A percentile compares a stretch with the other conserved stretches of the same genome.
Conservation (phyloP, 257 asterid genomes). For the Ehretia macrophylla region DNA sequence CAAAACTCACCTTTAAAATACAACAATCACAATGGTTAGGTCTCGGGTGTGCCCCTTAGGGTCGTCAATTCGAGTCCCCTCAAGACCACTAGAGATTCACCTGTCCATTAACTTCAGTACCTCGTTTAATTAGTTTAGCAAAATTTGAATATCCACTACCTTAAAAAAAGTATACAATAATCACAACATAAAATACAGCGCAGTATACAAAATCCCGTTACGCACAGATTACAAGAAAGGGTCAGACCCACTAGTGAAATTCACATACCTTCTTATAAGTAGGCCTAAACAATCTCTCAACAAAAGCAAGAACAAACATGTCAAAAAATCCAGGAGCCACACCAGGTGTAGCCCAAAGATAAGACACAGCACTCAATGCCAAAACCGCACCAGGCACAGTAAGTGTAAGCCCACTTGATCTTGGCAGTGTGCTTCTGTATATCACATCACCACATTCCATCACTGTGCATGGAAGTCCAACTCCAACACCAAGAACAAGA, state of each 20-base stretch:
- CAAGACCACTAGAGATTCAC: too few relatives aligned
- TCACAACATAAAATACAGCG: too few relatives aligned
- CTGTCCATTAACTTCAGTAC: too few relatives aligned
- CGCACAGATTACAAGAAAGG: too few relatives aligned
- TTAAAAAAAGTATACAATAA: too few relatives aligned
- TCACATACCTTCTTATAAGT: conserved; percentile 62
- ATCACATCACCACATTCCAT: conserved; percentile 97
- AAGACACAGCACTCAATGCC: conserved; percentile 80
- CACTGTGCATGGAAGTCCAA: conserved; percentile 94
- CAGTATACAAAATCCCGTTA: too few relatives aligned
- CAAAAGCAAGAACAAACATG: conserved; percentile 93
- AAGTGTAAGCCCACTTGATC: conserved; percentile 52
- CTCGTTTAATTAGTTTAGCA: too few relatives aligned
- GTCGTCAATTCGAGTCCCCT: too few relatives aligned
- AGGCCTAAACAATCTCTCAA: conserved; percentile 73
- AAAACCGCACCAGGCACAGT: conserved; percentile 87
- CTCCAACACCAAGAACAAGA: conserved; percentile 86
- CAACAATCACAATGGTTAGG: not conserved
- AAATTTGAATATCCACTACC: too few relatives aligned
- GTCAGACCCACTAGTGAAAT: not conserved
- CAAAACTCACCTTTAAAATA: not conserved
- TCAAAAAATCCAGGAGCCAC: conserved; percentile 99
- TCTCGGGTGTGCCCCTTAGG: too few relatives aligned
- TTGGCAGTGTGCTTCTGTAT: conserved; percentile 89
- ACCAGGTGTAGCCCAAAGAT: conserved; percentile 99